phyloP scores from a whole-genome alignment of 2,329 filamentous ascomycete species.

The Periconia sp. region DNA sequence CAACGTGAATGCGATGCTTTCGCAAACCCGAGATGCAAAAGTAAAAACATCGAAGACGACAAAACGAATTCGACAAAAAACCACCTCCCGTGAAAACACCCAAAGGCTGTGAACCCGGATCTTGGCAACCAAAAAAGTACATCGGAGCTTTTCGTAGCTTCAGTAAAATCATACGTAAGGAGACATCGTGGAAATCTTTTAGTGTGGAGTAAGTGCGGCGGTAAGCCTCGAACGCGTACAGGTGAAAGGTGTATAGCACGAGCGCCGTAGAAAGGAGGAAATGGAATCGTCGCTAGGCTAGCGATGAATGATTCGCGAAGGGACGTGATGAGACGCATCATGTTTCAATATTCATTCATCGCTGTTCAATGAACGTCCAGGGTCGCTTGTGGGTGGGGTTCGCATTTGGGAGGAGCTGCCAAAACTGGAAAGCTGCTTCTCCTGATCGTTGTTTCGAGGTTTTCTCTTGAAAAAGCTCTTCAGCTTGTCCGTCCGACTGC shows the following conservation, averaged over 20 bases:
- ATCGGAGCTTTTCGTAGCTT: conserved; percentile 23
- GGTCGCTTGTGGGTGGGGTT: conserved; percentile 38
- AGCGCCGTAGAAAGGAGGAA: conserved; percentile 14
- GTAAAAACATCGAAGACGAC: conserved; percentile 6
- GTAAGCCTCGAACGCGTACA: conserved; percentile 13
- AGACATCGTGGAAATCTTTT: conserved; percentile 13
- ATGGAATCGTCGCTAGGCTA: conserved; percentile 21
- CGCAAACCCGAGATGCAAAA: conserved; percentile 8
- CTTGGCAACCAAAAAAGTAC: conserved; percentile 16
- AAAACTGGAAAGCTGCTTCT: conserved; percentile 38
- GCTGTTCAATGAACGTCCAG: conserved; percentile 35
- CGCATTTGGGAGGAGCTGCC: conserved; percentile 39
- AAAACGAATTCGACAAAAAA: conserved; percentile 1
- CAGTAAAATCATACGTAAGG: conserved; percentile 23
- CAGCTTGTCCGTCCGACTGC: conserved; percentile 34
- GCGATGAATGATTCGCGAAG: conserved; percentile 5
- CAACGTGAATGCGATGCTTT: not conserved
- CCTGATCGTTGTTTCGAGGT: conserved; percentile 30
- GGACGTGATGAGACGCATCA: conserved; percentile 1
- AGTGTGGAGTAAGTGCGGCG: conserved; percentile 14
- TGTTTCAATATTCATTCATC: conserved; percentile 29
- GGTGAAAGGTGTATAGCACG: conserved; percentile 13
- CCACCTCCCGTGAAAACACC: conserved; percentile 13
- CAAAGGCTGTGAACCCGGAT: conserved; percentile 17
- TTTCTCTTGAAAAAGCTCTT: conserved; percentile 42